Evolutionary conservation across 352 stramenopile genomes (phyloP), one percentile per base, ranked within the genome.

Genomic region (Phytopythium cucurbitacearum): DNA sequence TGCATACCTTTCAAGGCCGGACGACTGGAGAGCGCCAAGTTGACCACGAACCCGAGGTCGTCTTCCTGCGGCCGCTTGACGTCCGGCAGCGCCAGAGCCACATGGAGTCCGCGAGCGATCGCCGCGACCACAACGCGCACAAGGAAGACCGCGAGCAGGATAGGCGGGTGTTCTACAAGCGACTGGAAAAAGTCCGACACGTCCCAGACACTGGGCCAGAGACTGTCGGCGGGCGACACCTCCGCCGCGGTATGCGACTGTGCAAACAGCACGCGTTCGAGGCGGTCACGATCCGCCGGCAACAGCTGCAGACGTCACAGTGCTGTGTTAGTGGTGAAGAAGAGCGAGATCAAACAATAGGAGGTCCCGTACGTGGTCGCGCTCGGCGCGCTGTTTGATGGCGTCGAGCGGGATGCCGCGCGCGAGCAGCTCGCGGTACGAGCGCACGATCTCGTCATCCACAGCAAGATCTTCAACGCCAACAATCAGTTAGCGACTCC

Each of bases 341-440:
- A 38, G 4, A 47, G 40, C 16, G 15, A 32, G 13, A 3, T 36
- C 12, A 50, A 13, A 11, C 4, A 15, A 40, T 46, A 36, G 7
- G 33, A 53, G 36, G 1, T 5, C 7, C 57, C 58, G 46, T 60
- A 89, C 76, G 21, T 90, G 74, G 37, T 90, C 77, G 7, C 79
- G 77, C 46, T 89, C 75, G 39, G 90, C 71, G 41, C 85, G 82
- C 55, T 89, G 77, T 38, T 76, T 69, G 41, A 92, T 85, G 4
- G 76, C 71, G 3, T 83, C 69, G 33, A 92, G 55, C 10, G 82
- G 63, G 12, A 88, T 69, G 3, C 82, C 82, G 35, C 81, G 76
- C 4, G 63, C 48, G 38, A 90, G 48, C 5, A 92, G 62, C 43
- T 89, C 67, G 33, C 87, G 64, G 55, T 90, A 88, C 38, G 65